Evolutionary conservation across 2,329 filamentous ascomycete species (phyloP).

Genomic region (Colletotrichum plurivorum): DNA sequence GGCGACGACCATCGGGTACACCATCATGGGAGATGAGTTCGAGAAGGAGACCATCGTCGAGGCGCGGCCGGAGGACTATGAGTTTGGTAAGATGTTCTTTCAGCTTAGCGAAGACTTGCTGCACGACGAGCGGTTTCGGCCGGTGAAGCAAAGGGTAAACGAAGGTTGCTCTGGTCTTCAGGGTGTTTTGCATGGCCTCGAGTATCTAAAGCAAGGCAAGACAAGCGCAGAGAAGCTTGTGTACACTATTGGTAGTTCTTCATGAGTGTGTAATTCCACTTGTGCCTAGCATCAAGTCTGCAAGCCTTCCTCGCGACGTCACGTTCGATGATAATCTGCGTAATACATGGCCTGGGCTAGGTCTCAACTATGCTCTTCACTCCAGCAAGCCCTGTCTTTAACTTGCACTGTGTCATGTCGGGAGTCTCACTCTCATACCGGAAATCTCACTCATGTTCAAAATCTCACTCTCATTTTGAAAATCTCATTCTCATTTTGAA

Average conservation of each 20-base stretch:
- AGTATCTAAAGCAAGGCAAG: slow-evolving; percentile 44
- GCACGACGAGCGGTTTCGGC: slow-evolving; percentile 53
- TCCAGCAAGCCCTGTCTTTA: too few species aligned
- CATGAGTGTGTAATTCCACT: not conserved
- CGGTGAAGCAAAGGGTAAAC: slow-evolving; percentile 49
- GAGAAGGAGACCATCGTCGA: slow-evolving; percentile 43
- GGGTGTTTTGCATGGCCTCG: slow-evolving; percentile 47
- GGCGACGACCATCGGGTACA: slow-evolving; percentile 55
- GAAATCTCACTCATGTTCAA: too few species aligned
- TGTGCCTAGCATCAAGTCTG: not conserved
- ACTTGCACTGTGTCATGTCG: too few species aligned
- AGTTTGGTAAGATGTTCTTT: slow-evolving; percentile 56
- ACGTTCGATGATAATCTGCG: not conserved
- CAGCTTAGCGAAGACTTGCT: slow-evolving; percentile 51
- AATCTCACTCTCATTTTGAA: too few species aligned
- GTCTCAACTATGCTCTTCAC: too few species aligned
- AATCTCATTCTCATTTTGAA: too few species aligned
- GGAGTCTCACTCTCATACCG: too few species aligned
- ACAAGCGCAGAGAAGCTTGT: slow-evolving; percentile 62
- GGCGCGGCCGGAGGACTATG: slow-evolving; percentile 47
- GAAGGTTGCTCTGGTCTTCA: slow-evolving; percentile 48
- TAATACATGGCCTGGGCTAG: too few species aligned
- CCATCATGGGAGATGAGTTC: slow-evolving; percentile 55
- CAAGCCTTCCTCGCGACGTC: not conserved
- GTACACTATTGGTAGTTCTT: slow-evolving; percentile 52